Evolutionary conservation across 345 rosid species (phyloP), one percentile per base, ranked within the genome.

Genomic region (Punica granatum): DNA sequence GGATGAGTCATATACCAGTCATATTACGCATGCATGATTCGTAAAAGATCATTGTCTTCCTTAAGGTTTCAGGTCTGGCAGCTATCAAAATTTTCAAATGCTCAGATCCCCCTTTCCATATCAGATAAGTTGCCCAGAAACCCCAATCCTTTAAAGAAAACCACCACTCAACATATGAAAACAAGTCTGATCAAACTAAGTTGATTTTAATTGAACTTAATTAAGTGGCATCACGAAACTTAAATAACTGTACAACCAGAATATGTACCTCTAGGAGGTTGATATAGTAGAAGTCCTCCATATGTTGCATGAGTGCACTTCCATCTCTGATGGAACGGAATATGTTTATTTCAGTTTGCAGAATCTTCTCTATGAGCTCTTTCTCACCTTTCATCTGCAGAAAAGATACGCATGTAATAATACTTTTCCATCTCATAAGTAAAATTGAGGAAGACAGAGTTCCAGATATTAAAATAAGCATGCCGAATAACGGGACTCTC

Each of bases 331-430:
- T 86, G 64, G 97, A 81, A 30, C 86, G 87, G 68, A 87, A 93
- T 72, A 93, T 86, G 64, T 88, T 90, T 33, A 93, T 89, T 80
- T 93, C 98, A 3, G 98, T 90, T 76, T 86, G 94, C 74, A 93
- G 66, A 74, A 90, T 84, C 80, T 86, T 85, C 53, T 93, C 96
- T 56, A 93, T 84, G 18, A 93, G 96, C 62, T 89, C 97, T 80
- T 77, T 88, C 75, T 93, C 97, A 63, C 98, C 98, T 85, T 90
- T 93, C 98, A 93, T 93, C 98, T 93, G 85, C n/a, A 70, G 3
- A 68, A 42, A 41, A 46, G 37, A 30, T 44, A 41, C 8, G 31
- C 63, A 59, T 2, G 18, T 18, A 12, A 7, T 33, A 18, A 36
- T 33, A 33, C 5, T 10, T 12, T 16, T 4, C 33, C 0, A 23